These are phyloP conservation scores for Beauveria caledonica DNA, from an alignment of 2,329 filamentous ascomycete species.

Conservation along the genomic window DNA sequence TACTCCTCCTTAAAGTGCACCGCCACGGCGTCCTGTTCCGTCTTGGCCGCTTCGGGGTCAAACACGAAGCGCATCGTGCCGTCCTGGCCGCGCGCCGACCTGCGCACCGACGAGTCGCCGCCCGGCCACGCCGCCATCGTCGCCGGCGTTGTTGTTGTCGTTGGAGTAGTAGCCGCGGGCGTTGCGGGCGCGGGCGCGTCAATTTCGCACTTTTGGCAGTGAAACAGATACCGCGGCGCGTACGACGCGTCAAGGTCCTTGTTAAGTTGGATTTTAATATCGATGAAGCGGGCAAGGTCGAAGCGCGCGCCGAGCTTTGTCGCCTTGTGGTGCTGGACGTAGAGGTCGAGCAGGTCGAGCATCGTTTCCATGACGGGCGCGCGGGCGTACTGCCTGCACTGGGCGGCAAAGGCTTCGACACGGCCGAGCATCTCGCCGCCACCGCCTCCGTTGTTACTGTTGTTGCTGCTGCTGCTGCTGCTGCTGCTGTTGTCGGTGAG, in stretches of 20 bases:
- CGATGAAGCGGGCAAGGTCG: slow-evolving; percentile 71
- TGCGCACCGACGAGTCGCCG: slow-evolving; percentile 24
- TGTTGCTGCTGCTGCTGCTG: slow-evolving; percentile 12
- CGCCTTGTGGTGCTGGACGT: slow-evolving; percentile 70
- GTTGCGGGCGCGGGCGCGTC: slow-evolving; percentile 18
- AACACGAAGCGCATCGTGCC: slow-evolving; percentile 87
- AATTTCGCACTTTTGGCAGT: slow-evolving; percentile 44
- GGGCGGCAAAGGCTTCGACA: slow-evolving; percentile 40
- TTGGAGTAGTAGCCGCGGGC: slow-evolving; percentile 12
- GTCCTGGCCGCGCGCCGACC: slow-evolving; percentile 41
- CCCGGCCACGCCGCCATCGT: slow-evolving; percentile 26
- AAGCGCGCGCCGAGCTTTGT: slow-evolving; percentile 68
- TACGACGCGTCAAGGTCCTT: slow-evolving; percentile 61
- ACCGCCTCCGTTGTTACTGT: slow-evolving; percentile 27
- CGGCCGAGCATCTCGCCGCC: slow-evolving; percentile 27
- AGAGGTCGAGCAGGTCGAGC: slow-evolving; percentile 84
- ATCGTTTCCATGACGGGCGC: slow-evolving; percentile 63
- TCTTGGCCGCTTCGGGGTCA: slow-evolving; percentile 64
- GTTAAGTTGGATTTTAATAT: slow-evolving; percentile 80
- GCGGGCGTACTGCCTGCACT: slow-evolving; percentile 38
- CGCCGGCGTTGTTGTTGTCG: slow-evolving; percentile 20
- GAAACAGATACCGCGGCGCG: slow-evolving; percentile 55
- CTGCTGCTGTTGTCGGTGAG: slow-evolving; percentile 43
- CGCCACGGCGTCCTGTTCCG: slow-evolving; percentile 60
- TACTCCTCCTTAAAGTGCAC: slow-evolving; percentile 66